Conservation (phyloP, 805 yeast genomes). For the Jamesozyma gamospora region DNA sequence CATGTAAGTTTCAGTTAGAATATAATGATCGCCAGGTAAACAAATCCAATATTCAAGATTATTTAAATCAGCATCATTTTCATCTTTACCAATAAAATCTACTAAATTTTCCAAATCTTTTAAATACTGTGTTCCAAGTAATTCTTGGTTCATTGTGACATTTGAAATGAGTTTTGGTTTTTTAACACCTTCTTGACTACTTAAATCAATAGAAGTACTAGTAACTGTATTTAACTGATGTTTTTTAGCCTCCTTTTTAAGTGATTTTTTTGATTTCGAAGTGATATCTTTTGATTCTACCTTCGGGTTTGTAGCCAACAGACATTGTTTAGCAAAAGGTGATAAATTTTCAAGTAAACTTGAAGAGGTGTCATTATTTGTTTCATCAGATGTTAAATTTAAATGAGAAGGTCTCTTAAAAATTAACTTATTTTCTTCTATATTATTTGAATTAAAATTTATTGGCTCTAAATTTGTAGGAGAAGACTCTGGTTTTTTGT, state of each 20-base stretch:
- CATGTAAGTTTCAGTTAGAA: slow-evolving; percentile 11
- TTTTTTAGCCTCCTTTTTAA: background rate
- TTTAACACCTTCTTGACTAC: slow-evolving; percentile 6
- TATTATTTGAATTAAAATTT: background rate
- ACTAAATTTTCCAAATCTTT: slow-evolving; percentile 13
- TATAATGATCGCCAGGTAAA: slow-evolving; percentile 6
- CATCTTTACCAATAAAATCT: slow-evolving; percentile 6
- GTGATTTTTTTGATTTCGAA: background rate
- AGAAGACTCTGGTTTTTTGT: background rate
- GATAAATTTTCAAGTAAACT: slow-evolving; percentile 16
- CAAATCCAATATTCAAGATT: slow-evolving; percentile 16
- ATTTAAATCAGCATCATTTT: background rate
- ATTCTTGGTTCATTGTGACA: slow-evolving; percentile 16
- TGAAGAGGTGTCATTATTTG: background rate
- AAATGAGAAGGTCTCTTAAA: slow-evolving; percentile 14
- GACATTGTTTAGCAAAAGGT: slow-evolving; percentile 14
- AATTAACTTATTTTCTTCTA: slow-evolving; percentile 3
- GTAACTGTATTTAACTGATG: slow-evolving; percentile 5
- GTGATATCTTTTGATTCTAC: background rate
- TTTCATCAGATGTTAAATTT: background rate
- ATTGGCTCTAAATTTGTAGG: background rate
- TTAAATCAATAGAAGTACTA: slow-evolving; percentile 1
- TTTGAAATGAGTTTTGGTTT: slow-evolving; percentile 12
- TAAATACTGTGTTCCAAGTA: slow-evolving; percentile 15
- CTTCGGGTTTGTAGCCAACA: slow-evolving; percentile 4